These are phyloP conservation scores for Colletotrichum sp. DNA, from an alignment of 2,329 filamentous ascomycete genomes.

Conservation along the genomic window DNA sequence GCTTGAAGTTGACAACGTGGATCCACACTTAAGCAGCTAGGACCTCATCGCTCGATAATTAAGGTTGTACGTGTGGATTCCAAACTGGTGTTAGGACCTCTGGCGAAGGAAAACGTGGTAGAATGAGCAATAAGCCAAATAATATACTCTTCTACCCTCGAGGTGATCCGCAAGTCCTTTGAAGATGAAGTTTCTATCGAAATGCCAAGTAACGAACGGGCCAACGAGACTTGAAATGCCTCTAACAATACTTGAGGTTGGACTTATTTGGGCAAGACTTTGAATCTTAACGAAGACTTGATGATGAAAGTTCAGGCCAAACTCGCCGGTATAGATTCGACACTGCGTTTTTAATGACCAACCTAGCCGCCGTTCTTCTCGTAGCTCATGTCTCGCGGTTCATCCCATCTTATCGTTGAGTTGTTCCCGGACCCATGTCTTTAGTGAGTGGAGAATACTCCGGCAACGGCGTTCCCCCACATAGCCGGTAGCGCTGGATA, in stretches of 20 bases:
- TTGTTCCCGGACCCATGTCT: not conserved
- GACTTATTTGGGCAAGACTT: not conserved
- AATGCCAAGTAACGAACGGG: not conserved
- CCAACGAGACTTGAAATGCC: not conserved
- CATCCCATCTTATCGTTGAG: not conserved
- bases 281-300: not conserved
- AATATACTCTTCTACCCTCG: not conserved
- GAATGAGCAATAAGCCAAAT: not conserved
- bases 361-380: not conserved
- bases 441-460: not conserved
- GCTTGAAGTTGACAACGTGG: not conserved
- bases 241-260: too few relatives aligned
- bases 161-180: not conserved
- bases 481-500: not conserved
- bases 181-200: not conserved
- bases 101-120: fast-evolving
- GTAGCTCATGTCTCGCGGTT: not conserved
- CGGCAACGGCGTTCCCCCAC: not conserved
- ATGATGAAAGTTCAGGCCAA: too few relatives aligned
- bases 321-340: not conserved
- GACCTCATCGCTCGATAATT: not conserved
- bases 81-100: not conserved
- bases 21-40: not conserved
- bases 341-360: not conserved
- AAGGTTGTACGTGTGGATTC: not conserved